A percentile compares a stretch with the other conserved stretches of the same genome.
phyloP scores from a whole-genome alignment of 306 rosid genomes.

The Vigna radiata region DNA sequence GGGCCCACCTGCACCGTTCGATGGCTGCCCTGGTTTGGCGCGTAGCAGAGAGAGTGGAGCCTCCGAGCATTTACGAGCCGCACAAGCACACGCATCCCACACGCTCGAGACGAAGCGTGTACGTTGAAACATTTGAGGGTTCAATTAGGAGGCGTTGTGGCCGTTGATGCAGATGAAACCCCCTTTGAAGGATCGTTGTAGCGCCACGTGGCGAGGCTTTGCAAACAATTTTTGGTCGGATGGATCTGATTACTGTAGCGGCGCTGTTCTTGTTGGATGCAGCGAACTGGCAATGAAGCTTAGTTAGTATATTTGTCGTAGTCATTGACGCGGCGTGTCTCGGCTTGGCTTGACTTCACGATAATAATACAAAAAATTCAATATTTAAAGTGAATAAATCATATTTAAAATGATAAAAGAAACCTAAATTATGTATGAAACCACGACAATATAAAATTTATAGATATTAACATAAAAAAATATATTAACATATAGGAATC shows the following conservation, averaged over 20 bases:
- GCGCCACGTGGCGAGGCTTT: conserved; percentile 19
- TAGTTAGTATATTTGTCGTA: conserved; percentile 1
- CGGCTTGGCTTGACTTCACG: neutral
- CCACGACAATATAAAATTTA: too few relatives aligned
- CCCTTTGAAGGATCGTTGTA: neutral
- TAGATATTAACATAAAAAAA: too few relatives aligned
- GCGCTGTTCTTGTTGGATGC: conserved; percentile 3
- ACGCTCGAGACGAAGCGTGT: conserved; percentile 41
- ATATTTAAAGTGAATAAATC: too few relatives aligned
- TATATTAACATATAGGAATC: too few relatives aligned
- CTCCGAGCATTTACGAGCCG: neutral
- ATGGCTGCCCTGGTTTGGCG: neutral
- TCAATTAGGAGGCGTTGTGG: neutral
- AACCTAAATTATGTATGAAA: too few relatives aligned
- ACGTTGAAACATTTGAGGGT: conserved; percentile 7
- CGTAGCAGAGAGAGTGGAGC: neutral
- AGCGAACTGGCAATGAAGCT: conserved; percentile 30
- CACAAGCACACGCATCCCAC: conserved; percentile 2
- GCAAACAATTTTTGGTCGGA: too few relatives aligned
- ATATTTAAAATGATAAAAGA: too few relatives aligned
- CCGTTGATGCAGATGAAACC: neutral
- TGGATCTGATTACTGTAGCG: neutral
- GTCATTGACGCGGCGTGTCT: neutral
- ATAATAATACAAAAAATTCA: too few relatives aligned
- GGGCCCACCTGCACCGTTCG: neutral